Evolutionary conservation across 2,329 filamentous ascomycete species (phyloP), one percentile per base, ranked within the genome.

Genomic region (Ophiostoma sp.): DNA sequence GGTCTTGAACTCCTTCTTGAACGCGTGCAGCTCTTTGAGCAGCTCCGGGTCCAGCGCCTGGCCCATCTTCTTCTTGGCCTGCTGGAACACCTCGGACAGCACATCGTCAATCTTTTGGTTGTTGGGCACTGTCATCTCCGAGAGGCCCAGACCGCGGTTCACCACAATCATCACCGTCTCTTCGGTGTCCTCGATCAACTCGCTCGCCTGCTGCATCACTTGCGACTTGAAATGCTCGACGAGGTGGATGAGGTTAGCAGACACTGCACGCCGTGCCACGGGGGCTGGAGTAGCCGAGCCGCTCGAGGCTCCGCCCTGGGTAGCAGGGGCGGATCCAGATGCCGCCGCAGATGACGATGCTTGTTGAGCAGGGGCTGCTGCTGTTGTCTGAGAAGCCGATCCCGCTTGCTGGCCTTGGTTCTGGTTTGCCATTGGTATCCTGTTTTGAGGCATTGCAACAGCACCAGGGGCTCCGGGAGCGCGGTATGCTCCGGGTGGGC

Each of bases 121-220:
- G 35, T 48, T 31, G 0, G 81, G 81, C 7, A 79, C 79, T 60
- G 75, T 73, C 72, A 73, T 76, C 67, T 79, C 78, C 72, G 84
- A 81, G 66, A 86, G 79, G 0, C 83, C 83, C 11, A 85, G 76
- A 64, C 81, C 83, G 35, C 83, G 83, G 72, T 85, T 85, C 72
- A 86, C 77, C 15, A 84, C 84, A 7, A 83, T 84, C 80, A 85
- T 83, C 71, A 84, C 82, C 33, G 85, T 81, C 33, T 80, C 81
- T 70, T 84, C 80, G 15, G 79, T 78, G 17, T 79, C 78, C 1
- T 80, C 80, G 72, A 80, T 81, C 67, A 74, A 67, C 68, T 62
- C 35, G 44, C 79, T 79, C 60, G 85, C 78, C 70, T 83, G 83
- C 68, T 81, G 79, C 13, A 82, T 78, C 20, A 85, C 77, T 11